These are phyloP conservation scores for Talaromyces pinophilus DNA, from an alignment of 2,329 filamentous ascomycete genomes.

Conservation along the genomic window DNA sequence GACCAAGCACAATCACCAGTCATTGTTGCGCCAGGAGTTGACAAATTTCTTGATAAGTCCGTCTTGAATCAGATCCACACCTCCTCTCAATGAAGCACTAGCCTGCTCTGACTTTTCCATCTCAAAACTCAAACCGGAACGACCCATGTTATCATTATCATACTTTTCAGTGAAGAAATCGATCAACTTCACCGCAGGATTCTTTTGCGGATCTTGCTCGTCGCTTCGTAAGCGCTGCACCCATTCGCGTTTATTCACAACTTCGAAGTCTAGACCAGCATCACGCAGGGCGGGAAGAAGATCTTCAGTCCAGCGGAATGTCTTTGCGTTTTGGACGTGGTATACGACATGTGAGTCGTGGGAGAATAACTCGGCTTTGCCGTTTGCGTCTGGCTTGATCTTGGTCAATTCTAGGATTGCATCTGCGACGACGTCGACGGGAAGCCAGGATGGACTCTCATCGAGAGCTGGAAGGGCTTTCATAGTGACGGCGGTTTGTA, in stretches of 20 bases:
- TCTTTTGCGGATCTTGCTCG: background rate
- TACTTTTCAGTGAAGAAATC: background rate
- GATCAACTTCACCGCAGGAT: background rate
- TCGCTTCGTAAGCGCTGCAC: background rate
- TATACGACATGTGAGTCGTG: background rate
- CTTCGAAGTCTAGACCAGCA: background rate
- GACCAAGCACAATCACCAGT: background rate
- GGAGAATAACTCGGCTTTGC: background rate
- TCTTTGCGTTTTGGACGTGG: background rate
- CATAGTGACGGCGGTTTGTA: constrained; percentile 7
- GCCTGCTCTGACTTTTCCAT: background rate
- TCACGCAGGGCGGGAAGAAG: background rate
- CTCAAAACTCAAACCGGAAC: background rate
- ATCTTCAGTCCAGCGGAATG: background rate
- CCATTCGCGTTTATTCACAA: background rate
- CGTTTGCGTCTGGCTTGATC: background rate
- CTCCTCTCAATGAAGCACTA: background rate
- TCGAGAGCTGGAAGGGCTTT: background rate
- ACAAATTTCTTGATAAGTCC: background rate
- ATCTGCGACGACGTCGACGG: background rate
- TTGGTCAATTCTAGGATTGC: background rate
- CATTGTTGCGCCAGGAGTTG: background rate
- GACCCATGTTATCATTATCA: background rate
- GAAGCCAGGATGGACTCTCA: constrained; percentile 8
- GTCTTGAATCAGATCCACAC: background rate